Conservation (phyloP, 257 asterid genomes). For the Ajuga chamaepitys region DNA sequence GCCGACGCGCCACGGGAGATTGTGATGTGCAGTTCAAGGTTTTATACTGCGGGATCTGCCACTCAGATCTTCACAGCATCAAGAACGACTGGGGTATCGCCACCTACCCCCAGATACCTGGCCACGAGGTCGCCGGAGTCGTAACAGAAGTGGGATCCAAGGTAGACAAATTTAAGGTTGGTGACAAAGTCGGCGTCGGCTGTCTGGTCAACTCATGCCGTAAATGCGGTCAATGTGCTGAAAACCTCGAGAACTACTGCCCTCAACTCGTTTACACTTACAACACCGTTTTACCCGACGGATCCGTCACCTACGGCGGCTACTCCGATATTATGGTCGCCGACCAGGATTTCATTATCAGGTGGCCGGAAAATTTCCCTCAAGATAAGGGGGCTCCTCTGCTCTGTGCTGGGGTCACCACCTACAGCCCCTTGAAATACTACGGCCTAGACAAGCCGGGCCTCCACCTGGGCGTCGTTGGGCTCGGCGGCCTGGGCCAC, state of each 20-base stretch:
- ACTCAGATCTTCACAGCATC: slow-evolving; percentile 34
- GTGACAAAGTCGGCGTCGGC: slow-evolving; percentile 49
- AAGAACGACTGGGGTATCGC: slow-evolving; percentile 43
- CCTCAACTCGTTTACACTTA: background rate
- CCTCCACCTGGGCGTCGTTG: slow-evolving; percentile 36
- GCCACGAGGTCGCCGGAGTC: slow-evolving; percentile 41
- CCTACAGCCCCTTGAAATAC: slow-evolving; percentile 32
- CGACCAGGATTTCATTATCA: slow-evolving; percentile 33
- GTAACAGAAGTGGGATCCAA: slow-evolving; percentile 42
- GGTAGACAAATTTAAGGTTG: slow-evolving; percentile 38
- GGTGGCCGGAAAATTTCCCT: slow-evolving; percentile 44
- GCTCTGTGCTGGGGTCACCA: slow-evolving; percentile 46
- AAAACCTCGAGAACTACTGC: slow-evolving; percentile 29
- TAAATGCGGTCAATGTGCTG: slow-evolving; percentile 14
- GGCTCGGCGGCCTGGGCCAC: slow-evolving; percentile 54
- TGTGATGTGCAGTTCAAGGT: slow-evolving; percentile 47
- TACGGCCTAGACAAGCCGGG: slow-evolving; percentile 46
- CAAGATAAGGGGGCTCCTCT: slow-evolving; percentile 43
- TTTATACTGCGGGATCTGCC: slow-evolving; percentile 49
- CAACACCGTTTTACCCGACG: slow-evolving; percentile 15
- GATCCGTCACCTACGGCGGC: slow-evolving; percentile 35
- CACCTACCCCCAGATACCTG: slow-evolving; percentile 41
- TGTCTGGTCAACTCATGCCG: slow-evolving; percentile 31
- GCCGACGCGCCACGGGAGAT: slow-evolving; percentile 40
- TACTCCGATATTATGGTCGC: slow-evolving; percentile 37